These are phyloP conservation scores for Hypoxylon lienhwacheense DNA, from an alignment of 495 filamentous ascomycete species.

Conservation along the genomic window DNA sequence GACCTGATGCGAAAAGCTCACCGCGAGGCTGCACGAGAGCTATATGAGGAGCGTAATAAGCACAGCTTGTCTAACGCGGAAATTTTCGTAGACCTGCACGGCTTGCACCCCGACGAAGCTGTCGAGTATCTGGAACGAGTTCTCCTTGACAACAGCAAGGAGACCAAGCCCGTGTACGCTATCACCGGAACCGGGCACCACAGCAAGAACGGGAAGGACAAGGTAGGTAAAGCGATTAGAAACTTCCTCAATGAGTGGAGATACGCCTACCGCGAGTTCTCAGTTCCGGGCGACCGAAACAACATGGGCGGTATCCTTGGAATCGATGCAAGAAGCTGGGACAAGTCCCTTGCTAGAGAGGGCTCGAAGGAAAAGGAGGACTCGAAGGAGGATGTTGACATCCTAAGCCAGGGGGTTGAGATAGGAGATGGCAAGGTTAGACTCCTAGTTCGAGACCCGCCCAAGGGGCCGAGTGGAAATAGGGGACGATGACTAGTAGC, in stretches of 20 bases:
- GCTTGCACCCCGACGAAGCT: constrained; percentile 94
- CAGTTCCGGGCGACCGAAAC: constrained; percentile 85
- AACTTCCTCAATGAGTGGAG: constrained; percentile 92
- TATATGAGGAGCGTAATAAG: constrained; percentile 95
- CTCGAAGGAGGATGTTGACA: constrained; percentile 58
- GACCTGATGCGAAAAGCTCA: constrained; percentile 96
- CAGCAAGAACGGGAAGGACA: constrained; percentile 98
- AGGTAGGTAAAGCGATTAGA: constrained; percentile 92
- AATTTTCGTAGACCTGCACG: constrained; percentile 93
- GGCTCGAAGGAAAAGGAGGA: constrained; percentile 54
- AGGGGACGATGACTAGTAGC: constrained; percentile 41
- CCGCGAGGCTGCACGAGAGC: constrained; percentile 83
- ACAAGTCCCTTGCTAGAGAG: constrained; percentile 63
- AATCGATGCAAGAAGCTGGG: constrained; percentile 87
- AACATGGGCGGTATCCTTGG: constrained; percentile 93
- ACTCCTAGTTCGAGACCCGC: constrained; percentile 58
- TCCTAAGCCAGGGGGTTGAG: constrained; percentile 60
- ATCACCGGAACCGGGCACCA: constrained; percentile 98
- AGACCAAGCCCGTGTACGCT: constrained; percentile 79
- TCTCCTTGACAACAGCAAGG: constrained; percentile 75
- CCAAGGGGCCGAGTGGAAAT: constrained; percentile 52
- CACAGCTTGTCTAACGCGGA: constrained; percentile 63
- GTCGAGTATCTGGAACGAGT: constrained; percentile 90
- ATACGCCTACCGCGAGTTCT: constrained; percentile 95
- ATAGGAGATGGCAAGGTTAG: constrained; percentile 63